phyloP scores from a whole-genome alignment of 2,329 filamentous ascomycete species.

The Pochonia chlamydosporia region DNA sequence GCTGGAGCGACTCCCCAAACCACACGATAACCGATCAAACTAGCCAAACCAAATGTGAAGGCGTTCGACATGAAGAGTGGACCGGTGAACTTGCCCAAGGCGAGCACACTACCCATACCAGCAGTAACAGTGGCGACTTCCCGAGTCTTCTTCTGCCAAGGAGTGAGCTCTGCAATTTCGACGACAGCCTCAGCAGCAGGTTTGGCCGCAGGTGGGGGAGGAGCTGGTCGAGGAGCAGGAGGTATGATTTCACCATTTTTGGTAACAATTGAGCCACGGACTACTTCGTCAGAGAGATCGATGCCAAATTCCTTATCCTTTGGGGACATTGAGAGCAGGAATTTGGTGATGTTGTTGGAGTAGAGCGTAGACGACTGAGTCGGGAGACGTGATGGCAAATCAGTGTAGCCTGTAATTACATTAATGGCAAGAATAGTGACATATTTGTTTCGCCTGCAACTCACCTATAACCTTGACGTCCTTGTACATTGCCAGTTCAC shows the following conservation, averaged over 20 bases:
- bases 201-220: conserved; percentile 45
- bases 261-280: conserved; percentile 78
- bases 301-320: conserved; percentile 74
- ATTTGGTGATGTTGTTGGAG: conserved; percentile 90
- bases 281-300: conserved; percentile 77
- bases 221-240: conserved; percentile 62
- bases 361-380: conserved; percentile 88
- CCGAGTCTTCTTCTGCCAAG: conserved; percentile 73
- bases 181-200: conserved; percentile 38
- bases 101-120: conserved; percentile 70
- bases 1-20: conserved; percentile 84
- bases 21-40: conserved; percentile 79
- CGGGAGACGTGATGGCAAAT: conserved; percentile 78
- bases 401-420: conserved; percentile 61
- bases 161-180: conserved; percentile 63
- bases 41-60: conserved; percentile 78
- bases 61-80: conserved; percentile 84
- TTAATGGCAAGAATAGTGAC: not conserved
- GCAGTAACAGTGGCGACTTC: conserved; percentile 71
- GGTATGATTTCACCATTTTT: conserved; percentile 71
- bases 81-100: conserved; percentile 73
- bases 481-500: conserved; percentile 63
- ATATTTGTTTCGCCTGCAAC: conserved; percentile 17
- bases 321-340: conserved; percentile 74
- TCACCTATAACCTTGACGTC: conserved; percentile 79